Base-by-base conservation (phyloP, 2,329 filamentous ascomycete genomes). In the Ophiosphaerella korrae region DNA sequence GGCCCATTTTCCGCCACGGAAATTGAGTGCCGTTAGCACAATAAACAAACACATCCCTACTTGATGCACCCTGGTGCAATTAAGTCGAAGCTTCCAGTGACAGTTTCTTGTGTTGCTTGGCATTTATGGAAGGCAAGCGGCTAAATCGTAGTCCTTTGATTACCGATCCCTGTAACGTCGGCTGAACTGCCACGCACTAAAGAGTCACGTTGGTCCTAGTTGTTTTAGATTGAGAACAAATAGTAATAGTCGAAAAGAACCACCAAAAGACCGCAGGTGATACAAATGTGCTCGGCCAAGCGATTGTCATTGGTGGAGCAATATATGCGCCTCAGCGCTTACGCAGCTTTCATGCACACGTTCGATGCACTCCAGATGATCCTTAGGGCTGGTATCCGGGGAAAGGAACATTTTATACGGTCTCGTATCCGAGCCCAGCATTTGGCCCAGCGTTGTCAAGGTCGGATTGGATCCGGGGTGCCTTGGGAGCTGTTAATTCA, bases 21-120 rank as follows among this genome's bases (percentile, higher is more conserved):
- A 43, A 16, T 23, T 24, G 32, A 33, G 38, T 50, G 43, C 48
- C 43, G 52, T 26, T 41, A 32, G 48, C 31, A 33, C 42, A 41
- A 45, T 42, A n/a, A 45, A 40, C 21, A 18, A 24, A 16, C 26
- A 18, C 12, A 11, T 37, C 26, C 24, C 23, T 38, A 26, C 16
- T 21, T 14, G 13, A 46, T 12, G 16, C 13, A 14, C 7, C 18
- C n/a, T 32, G 18, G 29, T 23, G 51, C 53, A 63, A 60, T 63
- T 14, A 63, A 54, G 35, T 42, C 41, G 50, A 57, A 61, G 55
- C 57, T 58, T 58, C 50, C 57, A 45, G 52, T 50, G 61, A 52
- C 46, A 50, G 40, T 47, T 46, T 50, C 57, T 59, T 60, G 50
- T 52, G n/a, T 43, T 18, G 45, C 44, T 60, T 63, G 56, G 49